Percentiles rank a stretch among this genome's conserved stretches.
phyloP scores from a whole-genome alignment of 495 filamentous ascomycete genomes.

The Aspergillus bertholletiae region DNA sequence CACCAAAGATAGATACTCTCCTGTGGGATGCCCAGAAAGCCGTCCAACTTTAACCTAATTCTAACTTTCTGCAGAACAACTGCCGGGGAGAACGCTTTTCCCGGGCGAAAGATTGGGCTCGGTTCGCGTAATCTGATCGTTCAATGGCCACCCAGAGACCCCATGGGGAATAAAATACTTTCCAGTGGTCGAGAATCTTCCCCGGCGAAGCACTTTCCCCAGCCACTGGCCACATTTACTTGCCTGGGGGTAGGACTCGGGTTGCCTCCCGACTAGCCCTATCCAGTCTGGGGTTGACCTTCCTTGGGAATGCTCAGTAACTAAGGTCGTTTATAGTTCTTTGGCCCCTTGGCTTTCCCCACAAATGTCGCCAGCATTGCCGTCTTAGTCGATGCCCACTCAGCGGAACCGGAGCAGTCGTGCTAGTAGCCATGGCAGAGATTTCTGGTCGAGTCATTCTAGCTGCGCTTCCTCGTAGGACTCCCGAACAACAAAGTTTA shows the following conservation, averaged over 20 bases:
- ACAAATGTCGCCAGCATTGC: conserved; percentile 2
- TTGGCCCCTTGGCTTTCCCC: conserved; percentile 3
- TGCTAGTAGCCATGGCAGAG: conserved; percentile 1
- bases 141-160: not conserved
- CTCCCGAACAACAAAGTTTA: not conserved
- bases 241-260: not conserved
- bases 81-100: conserved; percentile 29
- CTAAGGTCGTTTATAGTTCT: not conserved
- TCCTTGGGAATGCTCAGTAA: not conserved
- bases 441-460: not conserved
- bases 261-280: not conserved
- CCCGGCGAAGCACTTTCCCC: conserved; percentile 12
- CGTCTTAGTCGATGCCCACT: not conserved
- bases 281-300: not conserved
- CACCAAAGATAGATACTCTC: too few species aligned
- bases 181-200: too few species aligned
- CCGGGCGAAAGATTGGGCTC: not conserved
- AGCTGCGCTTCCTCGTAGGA: not conserved
- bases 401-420: conserved; percentile 4
- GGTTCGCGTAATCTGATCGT: not conserved
- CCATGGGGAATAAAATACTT: conserved; percentile 6
- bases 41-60: too few species aligned
- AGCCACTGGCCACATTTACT: conserved; percentile 3
- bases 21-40: too few species aligned
- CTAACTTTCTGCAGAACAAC: not conserved